Evolutionary conservation across 2,329 filamentous ascomycete species (phyloP).

Genomic region (Diaporthe batatas): DNA sequence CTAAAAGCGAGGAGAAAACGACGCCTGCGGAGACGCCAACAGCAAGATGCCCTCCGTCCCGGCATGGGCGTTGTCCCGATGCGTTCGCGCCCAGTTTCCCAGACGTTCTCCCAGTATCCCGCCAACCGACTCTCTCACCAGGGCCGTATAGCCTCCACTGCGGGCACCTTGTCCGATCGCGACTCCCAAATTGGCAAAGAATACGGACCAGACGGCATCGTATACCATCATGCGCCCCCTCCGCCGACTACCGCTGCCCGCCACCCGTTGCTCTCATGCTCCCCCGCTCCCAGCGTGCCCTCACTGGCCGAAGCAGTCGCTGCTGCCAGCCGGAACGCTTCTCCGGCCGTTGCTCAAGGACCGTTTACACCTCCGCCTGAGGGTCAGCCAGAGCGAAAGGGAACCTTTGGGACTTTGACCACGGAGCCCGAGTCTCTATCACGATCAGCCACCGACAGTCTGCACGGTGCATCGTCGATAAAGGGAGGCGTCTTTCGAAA

Average conservation of each 20-base stretch:
- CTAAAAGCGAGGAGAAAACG: conserved; percentile 48
- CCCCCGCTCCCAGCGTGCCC: conserved; percentile 39
- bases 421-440: conserved; percentile 39
- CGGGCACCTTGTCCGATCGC: conserved; percentile 40
- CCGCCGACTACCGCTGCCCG: conserved; percentile 33
- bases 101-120: conserved; percentile 33
- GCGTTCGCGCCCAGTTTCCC: conserved; percentile 33
- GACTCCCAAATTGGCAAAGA: conserved; percentile 42
- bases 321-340: conserved; percentile 38
- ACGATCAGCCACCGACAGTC: conserved; percentile 37
- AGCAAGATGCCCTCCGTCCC: conserved; percentile 44
- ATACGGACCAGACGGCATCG: conserved; percentile 40
- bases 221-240: conserved; percentile 40
- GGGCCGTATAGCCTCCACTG: conserved; percentile 40
- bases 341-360: conserved; percentile 37
- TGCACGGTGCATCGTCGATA: conserved; percentile 28
- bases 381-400: conserved; percentile 21
- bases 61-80: conserved; percentile 49
- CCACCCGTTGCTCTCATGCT: conserved; percentile 38
- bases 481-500: conserved; percentile 38
- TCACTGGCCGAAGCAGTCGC: conserved; percentile 32
- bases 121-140: conserved; percentile 38
- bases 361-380: conserved; percentile 41
- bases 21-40: conserved; percentile 39
- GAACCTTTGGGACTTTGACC: conserved; percentile 35